Evolutionary conservation across 2,329 filamentous ascomycete species (phyloP), one percentile per base, ranked within the genome.

Genomic region (Paecilomyces variotii): DNA sequence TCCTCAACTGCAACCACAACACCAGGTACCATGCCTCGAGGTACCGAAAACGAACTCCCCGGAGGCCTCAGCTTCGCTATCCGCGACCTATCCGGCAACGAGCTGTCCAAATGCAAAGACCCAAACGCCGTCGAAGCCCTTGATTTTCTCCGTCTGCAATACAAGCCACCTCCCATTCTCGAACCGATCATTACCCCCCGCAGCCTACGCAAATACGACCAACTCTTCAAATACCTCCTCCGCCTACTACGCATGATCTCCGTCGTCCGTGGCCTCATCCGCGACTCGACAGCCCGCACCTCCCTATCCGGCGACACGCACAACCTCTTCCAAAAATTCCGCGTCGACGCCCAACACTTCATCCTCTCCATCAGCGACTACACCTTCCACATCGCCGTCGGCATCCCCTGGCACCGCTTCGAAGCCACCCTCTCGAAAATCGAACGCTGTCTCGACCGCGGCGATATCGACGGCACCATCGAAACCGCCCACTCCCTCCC

Each of bases 121-220:
- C 87, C 91, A 0, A 83, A 90, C 68, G 88, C 87, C 0, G 81
- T 97, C 19, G 87, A 93, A 69, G 94, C 94, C 0, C 80, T 97
- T n/a, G 94, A 97, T 73, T 97, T 99, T 68, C 79, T 99, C 14
- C 85, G 90, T 1, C 78, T 99, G 6, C 88, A 91, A 53, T 97
- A 97, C 74, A 89, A 87, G 49, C 82, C 91, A 0, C 88, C 91
- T 0, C 73, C 82, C 0, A 84, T 90, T 0, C 78, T 97, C 0
- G 80, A 86, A 49, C 79, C 86, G 0, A 81, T 97, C 61, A 86
- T 99, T 50, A 91, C 90, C 0, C 79, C 85, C 0, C 72, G 80
- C 0, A 82, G 87, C 1, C 76, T 97, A 10, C 78, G 85, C 57
- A 91, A 91, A 65, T 97, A 97, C 67, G 94, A 97, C 70, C 80